Percentiles rank a stretch among this genome's conserved stretches.
Evolutionary conservation across 257 asterid genomes (phyloP).

Genomic region (Eucommia ulmoides): DNA sequence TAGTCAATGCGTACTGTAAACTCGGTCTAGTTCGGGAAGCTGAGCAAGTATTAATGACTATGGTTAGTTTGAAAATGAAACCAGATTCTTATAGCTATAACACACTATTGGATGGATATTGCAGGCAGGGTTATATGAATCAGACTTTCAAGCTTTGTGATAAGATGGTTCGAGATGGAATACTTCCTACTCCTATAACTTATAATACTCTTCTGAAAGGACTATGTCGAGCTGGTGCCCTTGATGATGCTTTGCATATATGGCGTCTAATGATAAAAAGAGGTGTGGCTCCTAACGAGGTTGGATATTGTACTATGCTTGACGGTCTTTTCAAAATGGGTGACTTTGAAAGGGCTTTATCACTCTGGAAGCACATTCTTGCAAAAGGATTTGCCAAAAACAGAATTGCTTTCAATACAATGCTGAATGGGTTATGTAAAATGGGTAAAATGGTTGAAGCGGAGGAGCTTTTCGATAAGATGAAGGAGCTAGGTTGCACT

Average conservation of each 20-base stretch:
- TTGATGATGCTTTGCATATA: constrained; percentile 62
- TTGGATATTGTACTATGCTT: constrained; percentile 59
- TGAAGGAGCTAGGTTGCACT: constrained; percentile 53
- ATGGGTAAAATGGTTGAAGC: constrained; percentile 63
- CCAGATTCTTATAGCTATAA: constrained; percentile 80
- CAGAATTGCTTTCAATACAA: constrained; percentile 41
- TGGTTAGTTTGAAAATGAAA: constrained; percentile 38
- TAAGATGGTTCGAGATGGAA: constrained; percentile 49
- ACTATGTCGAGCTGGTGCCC: constrained; percentile 36
- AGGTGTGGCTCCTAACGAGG: constrained; percentile 59
- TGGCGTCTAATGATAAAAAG: constrained; percentile 66
- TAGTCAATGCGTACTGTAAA: constrained; percentile 75
- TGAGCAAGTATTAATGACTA: constrained; percentile 27
- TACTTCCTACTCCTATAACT: constrained; percentile 49
- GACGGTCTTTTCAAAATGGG: constrained; percentile 51
- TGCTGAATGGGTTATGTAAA: constrained; percentile 77
- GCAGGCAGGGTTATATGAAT: constrained; percentile 46
- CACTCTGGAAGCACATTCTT: constrained; percentile 56
- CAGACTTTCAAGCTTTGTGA: constrained; percentile 56
- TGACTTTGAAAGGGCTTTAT: constrained; percentile 35
- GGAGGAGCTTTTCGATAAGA: constrained; percentile 46
- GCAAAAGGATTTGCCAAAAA: constrained; percentile 51
- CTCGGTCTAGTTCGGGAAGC: constrained; percentile 55
- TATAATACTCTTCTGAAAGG: constrained; percentile 80
- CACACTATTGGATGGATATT: constrained; percentile 60